phyloP scores from a whole-genome alignment of 2,329 filamentous ascomycete species.

The Xylariaceae sp. region DNA sequence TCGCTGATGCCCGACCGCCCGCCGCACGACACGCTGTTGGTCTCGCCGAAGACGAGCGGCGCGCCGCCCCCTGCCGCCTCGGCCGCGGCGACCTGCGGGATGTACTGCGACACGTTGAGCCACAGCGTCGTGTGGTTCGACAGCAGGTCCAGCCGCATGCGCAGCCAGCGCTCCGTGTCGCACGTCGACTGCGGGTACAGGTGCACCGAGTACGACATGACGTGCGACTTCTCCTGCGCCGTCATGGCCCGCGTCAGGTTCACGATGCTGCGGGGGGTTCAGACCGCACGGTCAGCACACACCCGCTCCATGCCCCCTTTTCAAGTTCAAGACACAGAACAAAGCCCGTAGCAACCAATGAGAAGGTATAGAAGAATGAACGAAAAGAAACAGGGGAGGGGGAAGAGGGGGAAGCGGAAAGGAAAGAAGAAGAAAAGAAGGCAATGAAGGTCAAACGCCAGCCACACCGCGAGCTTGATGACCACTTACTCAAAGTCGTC shows the following conservation, averaged over 20 bases:
- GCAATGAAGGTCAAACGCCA: too few relatives aligned
- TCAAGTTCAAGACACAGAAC: too few relatives aligned
- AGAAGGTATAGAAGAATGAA: too few relatives aligned
- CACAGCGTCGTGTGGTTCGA: constrained; percentile 27
- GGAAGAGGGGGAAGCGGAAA: too few relatives aligned
- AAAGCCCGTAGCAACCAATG: too few relatives aligned
- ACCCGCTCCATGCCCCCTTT: too few relatives aligned
- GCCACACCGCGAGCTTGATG: too few relatives aligned
- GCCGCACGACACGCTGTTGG: constrained; percentile 34
- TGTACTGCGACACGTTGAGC: constrained; percentile 27
- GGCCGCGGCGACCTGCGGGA: constrained; percentile 27
- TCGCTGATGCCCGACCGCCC: constrained; percentile 34
- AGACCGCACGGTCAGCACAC: too few relatives aligned
- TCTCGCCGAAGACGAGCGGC: constrained; percentile 38
- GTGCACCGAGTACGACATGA: constrained; percentile 27
- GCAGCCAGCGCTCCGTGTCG: constrained; percentile 24
- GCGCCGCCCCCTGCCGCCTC: constrained; percentile 23
- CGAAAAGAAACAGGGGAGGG: too few relatives aligned
- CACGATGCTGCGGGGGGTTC: too few relatives aligned
- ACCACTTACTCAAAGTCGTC: constrained; percentile 30
- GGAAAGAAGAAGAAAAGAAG: too few relatives aligned
- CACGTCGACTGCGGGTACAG: constrained; percentile 31
- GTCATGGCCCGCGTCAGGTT: constrained; percentile 22
- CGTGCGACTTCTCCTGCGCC: constrained; percentile 23
- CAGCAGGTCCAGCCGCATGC: constrained; percentile 26